Conservation (phyloP, 768 basidiomycete species). For the Hebeloma cylindrosporum region DNA sequence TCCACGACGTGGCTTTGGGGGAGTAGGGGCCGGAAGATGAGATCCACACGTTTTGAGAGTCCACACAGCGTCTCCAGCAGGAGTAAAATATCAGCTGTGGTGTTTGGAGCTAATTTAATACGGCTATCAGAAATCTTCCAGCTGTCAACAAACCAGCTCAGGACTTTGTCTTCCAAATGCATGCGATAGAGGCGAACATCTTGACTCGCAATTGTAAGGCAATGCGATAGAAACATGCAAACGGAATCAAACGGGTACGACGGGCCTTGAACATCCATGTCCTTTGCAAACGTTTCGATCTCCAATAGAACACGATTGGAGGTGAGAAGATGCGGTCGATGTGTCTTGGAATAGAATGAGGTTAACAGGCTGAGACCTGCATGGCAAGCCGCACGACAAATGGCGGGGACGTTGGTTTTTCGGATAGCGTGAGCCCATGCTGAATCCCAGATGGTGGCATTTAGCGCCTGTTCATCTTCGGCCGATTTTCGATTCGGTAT, state of each 20-base stretch:
- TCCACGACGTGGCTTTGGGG: constrained; percentile 71
- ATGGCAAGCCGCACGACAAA: constrained; percentile 82
- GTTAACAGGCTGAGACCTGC: constrained; percentile 55
- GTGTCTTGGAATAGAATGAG: constrained; percentile 28
- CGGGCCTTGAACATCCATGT: constrained; percentile 90
- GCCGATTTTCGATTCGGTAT: constrained; percentile 10
- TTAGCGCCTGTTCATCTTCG: constrained; percentile 13
- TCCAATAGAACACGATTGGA: constrained; percentile 63
- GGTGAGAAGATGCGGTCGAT: constrained; percentile 39
- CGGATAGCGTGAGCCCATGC: constrained; percentile 85
- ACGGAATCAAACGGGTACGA: constrained; percentile 86
- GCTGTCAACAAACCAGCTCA: constrained; percentile 75
- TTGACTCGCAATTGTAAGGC: constrained; percentile 69
- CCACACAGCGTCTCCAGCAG: constrained; percentile 68
- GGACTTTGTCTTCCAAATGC: constrained; percentile 83
- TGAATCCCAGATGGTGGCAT: constrained; percentile 63
- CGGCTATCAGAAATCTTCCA: constrained; percentile 52
- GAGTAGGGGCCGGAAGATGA: constrained; percentile 52
- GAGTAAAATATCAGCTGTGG: constrained; percentile 57
- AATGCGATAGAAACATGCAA: constrained; percentile 74
- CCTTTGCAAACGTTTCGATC: constrained; percentile 76
- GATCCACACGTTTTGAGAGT: constrained; percentile 43
- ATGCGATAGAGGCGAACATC: constrained; percentile 84
- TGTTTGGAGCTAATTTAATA: constrained; percentile 49
- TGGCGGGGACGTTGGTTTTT: constrained; percentile 61